Base-by-base conservation (phyloP, 148 eudicot genomes). In the Silene conica region DNA sequence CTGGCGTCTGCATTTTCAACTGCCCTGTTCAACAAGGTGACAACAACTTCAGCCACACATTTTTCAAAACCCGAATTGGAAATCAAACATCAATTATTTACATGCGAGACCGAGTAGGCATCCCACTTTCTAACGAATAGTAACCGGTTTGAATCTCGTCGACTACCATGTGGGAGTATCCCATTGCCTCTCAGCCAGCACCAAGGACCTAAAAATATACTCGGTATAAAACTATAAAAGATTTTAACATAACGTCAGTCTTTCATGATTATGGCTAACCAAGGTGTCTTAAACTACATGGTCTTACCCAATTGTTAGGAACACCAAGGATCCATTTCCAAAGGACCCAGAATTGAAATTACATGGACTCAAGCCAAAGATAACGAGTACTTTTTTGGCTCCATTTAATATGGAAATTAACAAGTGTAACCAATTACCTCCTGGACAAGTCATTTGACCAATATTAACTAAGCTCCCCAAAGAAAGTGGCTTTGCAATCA, bases 401-500 rank as follows among this genome's bases (percentile, higher is more conserved):
- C 5, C 59, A 9, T 4, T 54, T 57, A 18, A 57, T 57, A 19
- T 5, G 20, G 8, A 18, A 6, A 57, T 18, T 18, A 57, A 57
- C 22, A 63, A 13, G 57, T 21, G 63, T 26, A 65, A 22, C 1
- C 8, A 50, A 6, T 56, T 46, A 80, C 75, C 79, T 65, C 28
- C 68, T 22, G 59, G 80, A 73, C 78, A 78, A 23, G 72, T 69
- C 21, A 77, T 65, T 63, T 77, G 83, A 63, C 83, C 86, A 70
- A 73, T 77, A 69, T 67, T 74, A 15, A 38, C 43, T 38, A 38
- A 38, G 73, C 67, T 75, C 69, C 76, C 82, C 31, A 46, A 20
- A 3, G 74, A 31, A 31, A 31, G 26, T 6, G 84, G 81, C 67
- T 82, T 83, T 7, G 79, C 69, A 19, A 89, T 85, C 82, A 87